A percentile compares a stretch with the other conserved stretches of the same genome.
These are phyloP conservation scores for Phytophthora podocarpi DNA, from an alignment of 352 stramenopile species.

Conservation along the genomic window DNA sequence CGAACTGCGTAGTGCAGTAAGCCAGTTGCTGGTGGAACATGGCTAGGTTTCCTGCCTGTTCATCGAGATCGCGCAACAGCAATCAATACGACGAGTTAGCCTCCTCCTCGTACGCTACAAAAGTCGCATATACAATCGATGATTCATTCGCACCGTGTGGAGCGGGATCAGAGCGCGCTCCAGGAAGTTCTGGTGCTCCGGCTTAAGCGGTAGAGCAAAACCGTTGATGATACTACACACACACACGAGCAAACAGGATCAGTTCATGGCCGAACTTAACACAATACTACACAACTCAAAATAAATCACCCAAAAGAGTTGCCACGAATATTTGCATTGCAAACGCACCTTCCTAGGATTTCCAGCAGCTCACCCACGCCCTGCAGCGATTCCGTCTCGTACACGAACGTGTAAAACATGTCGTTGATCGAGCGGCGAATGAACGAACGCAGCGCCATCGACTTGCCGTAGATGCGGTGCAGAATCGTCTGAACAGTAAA, in stretches of 20 bases:
- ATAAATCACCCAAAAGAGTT: not conserved
- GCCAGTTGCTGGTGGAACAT: slow-evolving; percentile 99
- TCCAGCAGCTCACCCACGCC: slow-evolving; percentile 98
- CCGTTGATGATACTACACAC: slow-evolving; percentile 98
- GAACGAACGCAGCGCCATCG: slow-evolving; percentile 97
- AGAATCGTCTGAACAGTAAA: slow-evolving; percentile 91
- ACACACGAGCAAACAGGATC: not conserved
- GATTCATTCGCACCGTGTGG: slow-evolving; percentile 92
- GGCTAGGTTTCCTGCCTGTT: slow-evolving; percentile 84
- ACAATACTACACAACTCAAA: slow-evolving; percentile 1
- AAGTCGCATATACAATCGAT: slow-evolving; percentile 69
- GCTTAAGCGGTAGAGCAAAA: slow-evolving; percentile 98
- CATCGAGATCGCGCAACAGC: not conserved
- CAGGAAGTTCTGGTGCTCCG: slow-evolving; percentile 97
- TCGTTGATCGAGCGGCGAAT: slow-evolving; percentile 98
- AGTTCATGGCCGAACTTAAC: not conserved
- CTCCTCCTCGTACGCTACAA: slow-evolving; percentile 10
- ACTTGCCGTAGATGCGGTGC: slow-evolving; percentile 99
- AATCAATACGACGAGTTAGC: slow-evolving; percentile 1
- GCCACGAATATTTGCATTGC: not conserved
- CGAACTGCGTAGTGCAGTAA: slow-evolving; percentile 99
- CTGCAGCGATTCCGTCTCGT: slow-evolving; percentile 95
- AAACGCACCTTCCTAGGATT: slow-evolving; percentile 92
- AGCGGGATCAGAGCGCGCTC: slow-evolving; percentile 95
- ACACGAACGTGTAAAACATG: slow-evolving; percentile 98